A percentile compares a stretch with the other conserved stretches of the same genome.
Conservation (phyloP, 148 eudicot species). For the Suaeda aralocaspica region DNA sequence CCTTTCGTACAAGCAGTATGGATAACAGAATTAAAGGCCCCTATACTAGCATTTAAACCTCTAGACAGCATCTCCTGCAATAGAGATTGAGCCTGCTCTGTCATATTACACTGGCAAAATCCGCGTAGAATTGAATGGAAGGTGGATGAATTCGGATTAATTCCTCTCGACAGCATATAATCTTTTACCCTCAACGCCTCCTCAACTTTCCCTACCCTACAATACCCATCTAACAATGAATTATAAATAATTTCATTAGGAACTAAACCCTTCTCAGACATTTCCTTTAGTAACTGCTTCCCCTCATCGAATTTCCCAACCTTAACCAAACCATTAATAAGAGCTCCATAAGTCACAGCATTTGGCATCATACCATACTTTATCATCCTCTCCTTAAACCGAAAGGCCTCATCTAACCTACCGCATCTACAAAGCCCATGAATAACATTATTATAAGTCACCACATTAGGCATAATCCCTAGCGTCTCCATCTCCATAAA, state of each 20-base stretch:
- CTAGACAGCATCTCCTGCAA: slow-evolving; percentile 55
- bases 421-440: slow-evolving; percentile 71
- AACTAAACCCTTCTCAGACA: slow-evolving; percentile 50
- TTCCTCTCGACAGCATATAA: slow-evolving; percentile 55
- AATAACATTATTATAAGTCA: slow-evolving; percentile 63
- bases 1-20: slow-evolving; percentile 38
- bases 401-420: slow-evolving; percentile 52
- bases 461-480: slow-evolving; percentile 61
- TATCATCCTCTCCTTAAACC: slow-evolving; percentile 61
- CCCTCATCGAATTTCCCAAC: slow-evolving; percentile 57
- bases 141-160: slow-evolving; percentile 58
- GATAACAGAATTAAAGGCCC: slow-evolving; percentile 53
- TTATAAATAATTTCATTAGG: slow-evolving; percentile 72
- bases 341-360: slow-evolving; percentile 57
- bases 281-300: slow-evolving; percentile 46
- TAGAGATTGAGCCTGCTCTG: slow-evolving; percentile 48
- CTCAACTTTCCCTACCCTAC: slow-evolving; percentile 53
- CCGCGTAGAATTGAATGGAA: slow-evolving; percentile 66
- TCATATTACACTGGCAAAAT: slow-evolving; percentile 60
- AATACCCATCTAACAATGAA: slow-evolving; percentile 71
- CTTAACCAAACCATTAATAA: slow-evolving; percentile 67
- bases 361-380: slow-evolving; percentile 45
- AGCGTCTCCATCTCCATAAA: slow-evolving; percentile 59
- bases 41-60: slow-evolving; percentile 43
- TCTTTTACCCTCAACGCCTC: slow-evolving; percentile 58